Base-by-base conservation (phyloP, 2,329 filamentous ascomycete genomes). In the Diatrype stigma region DNA sequence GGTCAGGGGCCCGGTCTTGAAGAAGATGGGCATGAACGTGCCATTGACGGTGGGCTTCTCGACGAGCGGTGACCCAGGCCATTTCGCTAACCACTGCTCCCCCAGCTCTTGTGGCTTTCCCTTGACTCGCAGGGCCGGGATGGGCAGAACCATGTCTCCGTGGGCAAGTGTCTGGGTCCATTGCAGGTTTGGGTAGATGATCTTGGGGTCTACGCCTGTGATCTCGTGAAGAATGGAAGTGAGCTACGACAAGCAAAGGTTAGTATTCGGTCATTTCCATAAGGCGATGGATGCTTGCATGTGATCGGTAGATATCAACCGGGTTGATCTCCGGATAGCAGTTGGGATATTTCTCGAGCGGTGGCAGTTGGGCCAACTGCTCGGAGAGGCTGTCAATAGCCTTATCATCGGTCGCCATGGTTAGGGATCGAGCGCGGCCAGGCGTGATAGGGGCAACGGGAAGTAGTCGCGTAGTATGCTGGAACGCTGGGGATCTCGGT, bases 161-260 rank as follows among this genome's bases (percentile, higher is more conserved):
- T 92, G 90, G 58, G 94, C 90, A 21, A 91, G 76, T 35, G 85
- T 82, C 55, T 82, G 77, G 5, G 90, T 93, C 88, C 89, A 93
- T 73, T 87, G 81, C 40, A 96, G 74, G 35, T 84, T 83, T 23
- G 83, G 82, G 71, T 89, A 91, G 65, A 95, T 85, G 60, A 90
- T 82, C 49, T 78, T 74, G 32, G 78, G 68, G 51, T 89, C 86
- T 26, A 90, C 86, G 21, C 86, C 87, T 2, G 86, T 89, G 53
- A 90, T 79, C 19, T 81, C 74, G 32, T 81, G 74, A 38, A 95
- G 73, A 46, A 89, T 74, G 40, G 85, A 77, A 55, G 87, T 85
- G 56, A 95, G 81, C 67, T 92, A 87, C 35, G 84, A 28, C 22
- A n/a, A 16, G 21, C 16, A 23, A 26, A n/a, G n/a, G 22, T 44